A percentile compares a stretch with the other conserved stretches of the same genome.
Evolutionary conservation across 257 asterid genomes (phyloP).

Genomic region (Jacaranda mimosifolia): DNA sequence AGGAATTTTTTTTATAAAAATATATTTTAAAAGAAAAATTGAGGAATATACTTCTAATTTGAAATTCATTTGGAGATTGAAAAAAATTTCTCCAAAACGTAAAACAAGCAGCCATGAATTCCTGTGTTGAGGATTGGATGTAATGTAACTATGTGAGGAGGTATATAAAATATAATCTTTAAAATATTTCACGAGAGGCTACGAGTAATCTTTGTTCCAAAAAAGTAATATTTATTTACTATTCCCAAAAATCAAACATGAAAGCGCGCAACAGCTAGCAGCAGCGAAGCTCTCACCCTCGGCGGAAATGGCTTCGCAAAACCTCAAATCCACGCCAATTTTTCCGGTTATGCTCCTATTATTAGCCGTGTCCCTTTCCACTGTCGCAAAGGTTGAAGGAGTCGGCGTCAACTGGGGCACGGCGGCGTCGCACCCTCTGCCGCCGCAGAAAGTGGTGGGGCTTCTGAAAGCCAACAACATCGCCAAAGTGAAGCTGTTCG

Average conservation of each 20-base stretch:
- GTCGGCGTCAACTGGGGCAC: conserved; percentile 93
- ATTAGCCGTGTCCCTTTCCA: conserved; percentile 4
- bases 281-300: background rate
- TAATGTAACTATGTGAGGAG: too few species aligned
- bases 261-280: conserved; percentile 41
- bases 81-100: too few species aligned
- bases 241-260: conserved; percentile 27
- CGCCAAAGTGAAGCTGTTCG: conserved; percentile 71
- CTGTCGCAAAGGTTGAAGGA: conserved; percentile 39
- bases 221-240: conserved; percentile 13
- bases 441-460: conserved; percentile 77
- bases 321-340: conserved; percentile 33
- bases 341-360: conserved; percentile 23
- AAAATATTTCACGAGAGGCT: too few species aligned
- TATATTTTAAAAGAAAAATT: too few species aligned
- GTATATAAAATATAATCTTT: too few species aligned
- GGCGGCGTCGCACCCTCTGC: conserved; percentile 80
- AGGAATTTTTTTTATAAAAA: too few species aligned
- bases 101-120: too few species aligned
- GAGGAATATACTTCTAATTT: too few species aligned
- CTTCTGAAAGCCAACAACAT: conserved; percentile 73
- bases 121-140: too few species aligned
- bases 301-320: conserved; percentile 43
- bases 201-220: conserved; percentile 7
- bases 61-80: too few species aligned